Evolutionary conservation across 1,139 yeast genomes (phyloP).

Genomic region (Magnusiomyces paraingens): DNA sequence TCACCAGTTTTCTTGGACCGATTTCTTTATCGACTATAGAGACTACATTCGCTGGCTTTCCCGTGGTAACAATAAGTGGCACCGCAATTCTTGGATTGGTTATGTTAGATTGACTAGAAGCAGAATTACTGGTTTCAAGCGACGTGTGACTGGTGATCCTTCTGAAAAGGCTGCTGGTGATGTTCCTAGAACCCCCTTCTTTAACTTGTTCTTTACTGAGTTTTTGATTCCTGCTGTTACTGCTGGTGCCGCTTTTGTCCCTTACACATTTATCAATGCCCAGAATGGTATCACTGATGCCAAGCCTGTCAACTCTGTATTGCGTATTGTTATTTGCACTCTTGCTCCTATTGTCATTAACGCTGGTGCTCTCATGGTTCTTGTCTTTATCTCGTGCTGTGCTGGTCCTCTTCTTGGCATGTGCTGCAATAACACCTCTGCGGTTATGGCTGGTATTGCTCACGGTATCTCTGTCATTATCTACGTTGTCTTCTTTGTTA

Average conservation of each 20-base stretch:
- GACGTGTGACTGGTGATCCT: conserved; percentile 75
- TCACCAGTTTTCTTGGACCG: conserved; percentile 98
- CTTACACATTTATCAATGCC: conserved; percentile 89
- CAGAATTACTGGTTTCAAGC: conserved; percentile 96
- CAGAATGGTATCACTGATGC: conserved; percentile 81
- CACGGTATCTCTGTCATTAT: conserved; percentile 85
- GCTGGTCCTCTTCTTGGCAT: conserved; percentile 91
- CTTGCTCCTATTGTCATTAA: conserved; percentile 88
- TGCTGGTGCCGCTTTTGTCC: conserved; percentile 87
- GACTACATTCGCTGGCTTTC: conserved; percentile 98
- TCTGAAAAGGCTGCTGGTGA: conserved; percentile 96
- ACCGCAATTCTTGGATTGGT: conserved; percentile 99
- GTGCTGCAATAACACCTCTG: conserved; percentile 97
- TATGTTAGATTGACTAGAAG: conserved; percentile 93
- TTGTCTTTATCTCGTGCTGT: conserved; percentile 86
- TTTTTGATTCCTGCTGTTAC: conserved; percentile 75
- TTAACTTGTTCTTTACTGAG: conserved; percentile 81
- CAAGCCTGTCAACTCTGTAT: conserved; percentile 63
- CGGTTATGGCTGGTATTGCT: conserved; percentile 94
- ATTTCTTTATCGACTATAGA: conserved; percentile 96
- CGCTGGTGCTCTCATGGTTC: conserved; percentile 57
- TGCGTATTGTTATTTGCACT: conserved; percentile 83
- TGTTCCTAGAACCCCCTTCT: conserved; percentile 87
- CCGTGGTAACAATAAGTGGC: conserved; percentile 98
- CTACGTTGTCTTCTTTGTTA: conserved; percentile 80